These are phyloP conservation scores for Scutellaria galericulata DNA, from an alignment of 257 asterid species.

Conservation along the genomic window DNA sequence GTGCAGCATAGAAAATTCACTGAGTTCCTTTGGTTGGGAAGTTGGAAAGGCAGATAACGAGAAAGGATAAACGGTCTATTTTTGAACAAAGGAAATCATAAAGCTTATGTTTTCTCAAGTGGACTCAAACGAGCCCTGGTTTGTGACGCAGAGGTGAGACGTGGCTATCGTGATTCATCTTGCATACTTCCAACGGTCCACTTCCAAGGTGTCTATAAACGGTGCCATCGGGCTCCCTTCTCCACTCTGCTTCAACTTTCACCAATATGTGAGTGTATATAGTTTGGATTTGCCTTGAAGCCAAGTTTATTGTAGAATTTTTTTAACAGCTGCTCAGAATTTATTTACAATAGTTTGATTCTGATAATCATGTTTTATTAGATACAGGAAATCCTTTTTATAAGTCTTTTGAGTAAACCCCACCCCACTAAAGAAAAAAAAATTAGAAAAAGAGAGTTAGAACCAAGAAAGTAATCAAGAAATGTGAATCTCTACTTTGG, in stretches of 20 bases:
- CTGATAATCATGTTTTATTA: slow-evolving; percentile 34
- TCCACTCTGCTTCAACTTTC: slow-evolving; percentile 34
- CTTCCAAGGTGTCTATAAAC: slow-evolving; percentile 41
- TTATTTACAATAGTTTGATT: slow-evolving; percentile 38
- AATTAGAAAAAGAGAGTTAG: background rate
- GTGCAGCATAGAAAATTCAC: slow-evolving; percentile 48
- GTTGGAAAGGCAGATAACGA: slow-evolving; percentile 30
- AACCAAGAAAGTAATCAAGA: background rate
- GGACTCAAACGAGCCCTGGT: slow-evolving; percentile 50
- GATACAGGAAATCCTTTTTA: slow-evolving; percentile 7
- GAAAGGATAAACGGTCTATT: slow-evolving; percentile 40
- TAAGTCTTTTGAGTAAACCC: background rate
- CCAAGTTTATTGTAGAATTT: slow-evolving; percentile 51
- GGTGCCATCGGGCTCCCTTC: slow-evolving; percentile 33
- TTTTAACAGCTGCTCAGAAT: slow-evolving; percentile 41
- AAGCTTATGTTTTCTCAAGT: slow-evolving; percentile 41
- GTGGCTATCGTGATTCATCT: slow-evolving; percentile 17
- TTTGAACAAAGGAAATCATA: slow-evolving; percentile 41
- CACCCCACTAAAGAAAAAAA: background rate
- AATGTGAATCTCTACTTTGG: background rate
- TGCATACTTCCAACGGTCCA: background rate
- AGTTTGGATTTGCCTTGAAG: slow-evolving; percentile 56
- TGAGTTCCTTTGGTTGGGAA: slow-evolving; percentile 43
- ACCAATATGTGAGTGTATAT: slow-evolving; percentile 65
- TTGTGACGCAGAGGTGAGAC: slow-evolving; percentile 41